Percentiles rank a stretch among this genome's conserved stretches.
Evolutionary conservation across 352 stramenopile species (phyloP).

Genomic region (Phytophthora crassamura): DNA sequence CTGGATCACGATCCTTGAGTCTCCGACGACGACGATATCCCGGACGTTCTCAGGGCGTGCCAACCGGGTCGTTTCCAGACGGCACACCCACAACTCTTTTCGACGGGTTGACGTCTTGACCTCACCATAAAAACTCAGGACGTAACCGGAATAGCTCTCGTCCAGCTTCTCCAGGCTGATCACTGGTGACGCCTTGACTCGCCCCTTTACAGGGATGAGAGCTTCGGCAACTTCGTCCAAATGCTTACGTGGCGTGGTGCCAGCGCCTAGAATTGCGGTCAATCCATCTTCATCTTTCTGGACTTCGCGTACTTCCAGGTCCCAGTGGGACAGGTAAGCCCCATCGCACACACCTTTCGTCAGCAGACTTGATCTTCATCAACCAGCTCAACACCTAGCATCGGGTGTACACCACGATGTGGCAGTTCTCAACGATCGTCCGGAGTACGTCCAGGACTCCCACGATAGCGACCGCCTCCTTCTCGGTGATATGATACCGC

Average conservation of each 20-base stretch:
- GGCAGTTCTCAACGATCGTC: not conserved
- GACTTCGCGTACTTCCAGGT: not conserved
- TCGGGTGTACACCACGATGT: not conserved
- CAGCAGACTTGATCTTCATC: conserved; percentile 1
- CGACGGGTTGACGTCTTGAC: conserved; percentile 1
- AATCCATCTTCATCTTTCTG: conserved; percentile 7
- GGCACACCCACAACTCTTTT: not conserved
- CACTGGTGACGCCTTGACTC: conserved; percentile 1
- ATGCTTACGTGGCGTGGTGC: not conserved
- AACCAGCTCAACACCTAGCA: conserved; percentile 7
- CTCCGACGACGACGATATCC: not conserved
- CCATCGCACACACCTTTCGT: not conserved
- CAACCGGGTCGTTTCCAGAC: conserved; percentile 1
- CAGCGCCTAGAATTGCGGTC: not conserved
- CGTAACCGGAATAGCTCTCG: not conserved
- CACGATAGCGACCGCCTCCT: not conserved
- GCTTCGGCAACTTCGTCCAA: not conserved
- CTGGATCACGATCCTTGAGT: conserved; percentile 6
- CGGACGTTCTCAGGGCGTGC: not conserved
- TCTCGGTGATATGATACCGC: not conserved
- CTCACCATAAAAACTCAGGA: conserved; percentile 10
- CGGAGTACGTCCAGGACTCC: not conserved
- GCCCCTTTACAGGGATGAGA: too few relatives aligned
- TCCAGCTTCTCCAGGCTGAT: conserved; percentile 6
- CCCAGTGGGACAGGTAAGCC: too few relatives aligned